Conservation (phyloP, 2,329 filamentous ascomycete genomes). For the Ophiostoma ips region DNA sequence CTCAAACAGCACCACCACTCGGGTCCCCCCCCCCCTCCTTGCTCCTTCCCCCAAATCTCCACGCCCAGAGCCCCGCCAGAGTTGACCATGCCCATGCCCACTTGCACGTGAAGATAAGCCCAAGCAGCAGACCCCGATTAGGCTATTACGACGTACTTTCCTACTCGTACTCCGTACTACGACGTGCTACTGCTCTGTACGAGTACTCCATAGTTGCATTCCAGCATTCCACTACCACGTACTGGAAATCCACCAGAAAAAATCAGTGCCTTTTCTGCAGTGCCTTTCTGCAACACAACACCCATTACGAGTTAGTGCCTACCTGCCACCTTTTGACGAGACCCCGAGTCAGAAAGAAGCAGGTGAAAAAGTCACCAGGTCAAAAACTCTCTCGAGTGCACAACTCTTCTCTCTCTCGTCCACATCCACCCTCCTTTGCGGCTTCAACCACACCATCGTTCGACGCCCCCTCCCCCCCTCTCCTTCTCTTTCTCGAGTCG, state of each 20-base stretch:
- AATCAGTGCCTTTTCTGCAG: not conserved
- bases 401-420: no score
- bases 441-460: not conserved
- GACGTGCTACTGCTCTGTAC: not conserved
- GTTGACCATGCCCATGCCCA: not conserved
- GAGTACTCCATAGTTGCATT: no score
- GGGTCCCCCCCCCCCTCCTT: not conserved
- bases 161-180: no score
- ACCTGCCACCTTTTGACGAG: conserved; percentile 7
- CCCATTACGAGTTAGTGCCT: not conserved
- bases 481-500: not conserved
- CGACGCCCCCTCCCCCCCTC: no score
- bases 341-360: conserved; percentile 1
- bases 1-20: no score
- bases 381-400: not conserved
- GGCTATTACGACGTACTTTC: no score
- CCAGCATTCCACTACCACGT: not conserved
- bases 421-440: not conserved
- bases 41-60: no score
- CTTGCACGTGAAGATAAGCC: conserved; percentile 2
- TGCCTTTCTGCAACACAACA: not conserved
- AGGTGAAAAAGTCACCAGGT: not conserved
- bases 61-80: not conserved
- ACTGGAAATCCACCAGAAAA: not conserved
- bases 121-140: not conserved